Evolutionary conservation across 1,139 yeast species (phyloP).

Genomic region (Kazachstania sp.): DNA sequence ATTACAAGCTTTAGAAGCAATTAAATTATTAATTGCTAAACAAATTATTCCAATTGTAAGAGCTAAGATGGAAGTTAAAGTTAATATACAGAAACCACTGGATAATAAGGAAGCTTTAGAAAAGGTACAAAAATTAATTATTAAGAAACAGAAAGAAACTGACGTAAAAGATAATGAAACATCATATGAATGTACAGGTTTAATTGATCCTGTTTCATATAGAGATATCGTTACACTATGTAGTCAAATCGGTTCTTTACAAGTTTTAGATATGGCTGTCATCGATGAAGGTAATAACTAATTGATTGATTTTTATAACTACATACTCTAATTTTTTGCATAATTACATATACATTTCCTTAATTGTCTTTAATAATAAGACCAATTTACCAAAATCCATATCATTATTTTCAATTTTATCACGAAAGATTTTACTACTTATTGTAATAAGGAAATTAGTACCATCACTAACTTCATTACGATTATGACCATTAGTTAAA

Average conservation of each 20-base stretch:
- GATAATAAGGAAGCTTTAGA: conserved; percentile 37
- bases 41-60: conserved; percentile 90
- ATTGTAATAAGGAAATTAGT: conserved; percentile 33
- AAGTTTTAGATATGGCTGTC: conserved; percentile 87
- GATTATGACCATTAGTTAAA: conserved; percentile 2
- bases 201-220: conserved; percentile 85
- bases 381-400: conserved; percentile 23
- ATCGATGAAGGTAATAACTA: conserved; percentile 47
- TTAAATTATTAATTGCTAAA: conserved; percentile 61
- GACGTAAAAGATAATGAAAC: conserved; percentile 45
- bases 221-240: conserved; percentile 53
- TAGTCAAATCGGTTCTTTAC: conserved; percentile 55
- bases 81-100: conserved; percentile 38
- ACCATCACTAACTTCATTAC: conserved; percentile 4
- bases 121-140: conserved; percentile 27
- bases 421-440: conserved; percentile 36
- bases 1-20: conserved; percentile 86
- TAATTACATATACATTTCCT: conserved; percentile 21
- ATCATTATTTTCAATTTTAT: conserved; percentile 11
- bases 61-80: conserved; percentile 83
- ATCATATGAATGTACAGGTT: conserved; percentile 55
- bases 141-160: conserved; percentile 1
- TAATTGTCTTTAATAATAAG: conserved; percentile 23
- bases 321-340: neutral
- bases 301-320: neutral